Evolutionary conservation across 129 eudicot species (phyloP).

Genomic region (Tanacetum coccineum): DNA sequence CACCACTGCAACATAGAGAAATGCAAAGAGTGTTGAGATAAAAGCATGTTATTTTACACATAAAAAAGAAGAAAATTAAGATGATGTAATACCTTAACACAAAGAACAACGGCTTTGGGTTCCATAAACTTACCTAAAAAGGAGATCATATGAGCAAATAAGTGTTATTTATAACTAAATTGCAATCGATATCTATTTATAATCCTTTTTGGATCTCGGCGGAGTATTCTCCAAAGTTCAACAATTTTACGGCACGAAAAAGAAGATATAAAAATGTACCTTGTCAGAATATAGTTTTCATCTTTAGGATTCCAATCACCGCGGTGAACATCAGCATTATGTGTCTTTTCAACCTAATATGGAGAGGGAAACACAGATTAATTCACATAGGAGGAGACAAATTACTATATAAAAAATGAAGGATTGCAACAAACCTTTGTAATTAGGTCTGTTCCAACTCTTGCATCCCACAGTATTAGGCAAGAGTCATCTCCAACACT

Average conservation of each 20-base stretch:
- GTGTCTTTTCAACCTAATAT: too few species aligned
- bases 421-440: too few species aligned
- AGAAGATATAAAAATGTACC: constrained; percentile 39
- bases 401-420: too few species aligned
- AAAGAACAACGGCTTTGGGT: constrained; percentile 80
- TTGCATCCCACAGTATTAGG: too few species aligned
- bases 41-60: not conserved
- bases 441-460: too few species aligned
- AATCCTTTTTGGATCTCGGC: not conserved
- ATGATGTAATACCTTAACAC: constrained; percentile 63
- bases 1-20: constrained; percentile 61
- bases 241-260: constrained; percentile 1
- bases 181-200: too few species aligned
- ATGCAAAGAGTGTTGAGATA: not conserved
- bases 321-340: constrained; percentile 97
- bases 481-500: too few species aligned
- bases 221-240: too few species aligned
- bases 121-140: constrained; percentile 80
- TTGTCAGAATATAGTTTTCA: constrained; percentile 71
- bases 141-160: constrained; percentile 12
- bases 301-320: constrained; percentile 95
- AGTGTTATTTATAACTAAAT: not conserved
- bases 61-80: not conserved
- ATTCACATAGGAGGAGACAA: too few species aligned
- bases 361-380: too few species aligned